Base-by-base conservation (phyloP, 75 land plant species). In the Pinus albicaulis region DNA sequence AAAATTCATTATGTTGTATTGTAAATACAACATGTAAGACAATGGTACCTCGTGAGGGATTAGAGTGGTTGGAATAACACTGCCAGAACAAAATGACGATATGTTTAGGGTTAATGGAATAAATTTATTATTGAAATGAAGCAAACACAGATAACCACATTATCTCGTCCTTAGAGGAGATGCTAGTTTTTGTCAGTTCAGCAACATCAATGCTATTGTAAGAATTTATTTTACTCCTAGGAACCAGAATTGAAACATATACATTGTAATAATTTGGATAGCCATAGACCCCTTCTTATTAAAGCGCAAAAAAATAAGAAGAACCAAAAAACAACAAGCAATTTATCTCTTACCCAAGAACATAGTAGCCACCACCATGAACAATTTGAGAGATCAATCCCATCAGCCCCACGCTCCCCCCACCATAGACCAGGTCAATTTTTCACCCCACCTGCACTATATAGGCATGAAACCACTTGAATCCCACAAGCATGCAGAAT, bases 321-420 rank as follows among this genome's bases (percentile, higher is more conserved):
- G 48, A 44, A 44, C 48, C 52, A 11, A 48, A 48, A 48, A 0
- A 11, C 52, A 48, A 48, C 11, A 23, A 44, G 56, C 2, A 31
- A 25, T 53, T 17, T 3, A 34, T 23, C 14, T 19, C 57, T 10
- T 52, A 90, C 93, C 93, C 95, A 70, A 84, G 76, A 52, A 92
- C 93, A 81, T 90, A 93, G 73, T 93, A 81, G 19, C 95, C 95
- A 59, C 95, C 95, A 52, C 82, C 71, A 66, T 84, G 77, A 41
- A 92, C 95, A 61, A 93, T 83, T 70, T 76, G 86, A n/a, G 95
- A 91, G 24, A 92, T 76, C 59, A 88, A 82, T 5, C 95, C 95
- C 95, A 92, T 92, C n/a, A 92, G 85, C 3, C 95, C 95, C 71
- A 92, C 79, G 58, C 88, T 92, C 8, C 95, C 95, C 38, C 95